Evolutionary conservation across 2,329 filamentous ascomycete genomes (phyloP).

Genomic region (Ceratocystis smalleyi): DNA sequence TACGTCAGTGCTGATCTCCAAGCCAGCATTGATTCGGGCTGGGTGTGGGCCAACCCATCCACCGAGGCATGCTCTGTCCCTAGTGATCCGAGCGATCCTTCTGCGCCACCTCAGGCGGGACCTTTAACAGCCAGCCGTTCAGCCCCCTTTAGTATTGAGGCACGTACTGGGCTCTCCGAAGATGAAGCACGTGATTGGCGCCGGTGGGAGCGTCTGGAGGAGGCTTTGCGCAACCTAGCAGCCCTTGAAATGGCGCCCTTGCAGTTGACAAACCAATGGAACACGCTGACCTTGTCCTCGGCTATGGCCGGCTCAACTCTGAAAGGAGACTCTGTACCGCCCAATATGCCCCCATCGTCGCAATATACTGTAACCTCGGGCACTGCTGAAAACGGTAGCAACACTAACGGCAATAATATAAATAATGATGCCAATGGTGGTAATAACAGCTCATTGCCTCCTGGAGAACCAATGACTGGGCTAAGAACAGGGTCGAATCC

Average conservation of each 20-base stretch:
- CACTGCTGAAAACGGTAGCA: not conserved
- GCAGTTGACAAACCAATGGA: conserved; percentile 16
- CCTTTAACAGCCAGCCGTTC: conserved; percentile 23
- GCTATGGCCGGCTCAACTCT: not conserved
- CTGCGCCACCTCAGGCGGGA: conserved; percentile 16
- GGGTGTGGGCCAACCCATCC: conserved; percentile 49
- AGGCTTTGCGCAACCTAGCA: conserved; percentile 15
- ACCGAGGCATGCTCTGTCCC: conserved; percentile 17
- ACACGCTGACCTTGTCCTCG: not conserved
- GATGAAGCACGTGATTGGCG: conserved; percentile 55
- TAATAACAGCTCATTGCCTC: not conserved
- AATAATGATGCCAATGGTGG: not conserved
- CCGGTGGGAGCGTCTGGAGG: conserved; percentile 64
- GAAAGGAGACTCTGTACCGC: not conserved
- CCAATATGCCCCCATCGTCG: not conserved
- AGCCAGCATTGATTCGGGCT: conserved; percentile 44
- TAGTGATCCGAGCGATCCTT: conserved; percentile 18
- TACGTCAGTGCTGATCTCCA: conserved; percentile 82
- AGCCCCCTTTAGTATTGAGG: conserved; percentile 31
- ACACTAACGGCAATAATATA: not conserved
- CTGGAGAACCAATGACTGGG: not conserved
- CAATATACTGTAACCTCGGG: not conserved
- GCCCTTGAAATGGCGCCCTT: conserved; percentile 7
- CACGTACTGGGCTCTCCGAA: conserved; percentile 36
- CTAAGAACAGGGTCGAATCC: conserved; percentile 1